phyloP scores from a whole-genome alignment of 306 rosid genomes.

The Sophora flavescens region DNA sequence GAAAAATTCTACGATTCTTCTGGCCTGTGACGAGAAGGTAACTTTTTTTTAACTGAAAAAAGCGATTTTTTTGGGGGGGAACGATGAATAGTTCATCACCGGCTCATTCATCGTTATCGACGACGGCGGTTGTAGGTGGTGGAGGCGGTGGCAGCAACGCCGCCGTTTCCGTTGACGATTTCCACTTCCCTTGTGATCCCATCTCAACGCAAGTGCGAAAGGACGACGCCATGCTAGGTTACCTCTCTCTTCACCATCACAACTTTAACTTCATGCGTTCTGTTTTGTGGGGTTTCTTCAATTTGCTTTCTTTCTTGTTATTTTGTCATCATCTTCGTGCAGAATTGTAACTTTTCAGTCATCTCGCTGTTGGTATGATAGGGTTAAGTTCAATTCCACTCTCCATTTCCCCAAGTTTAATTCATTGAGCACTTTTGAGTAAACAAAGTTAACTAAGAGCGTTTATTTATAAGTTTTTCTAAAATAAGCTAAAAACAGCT shows the following conservation, averaged over 20 bases:
- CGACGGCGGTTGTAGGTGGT: slow-evolving; percentile 73
- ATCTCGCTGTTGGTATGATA: no score
- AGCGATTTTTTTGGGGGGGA: not conserved
- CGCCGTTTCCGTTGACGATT: slow-evolving; percentile 67
- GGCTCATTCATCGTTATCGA: slow-evolving; percentile 80
- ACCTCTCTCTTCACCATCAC: slow-evolving; percentile 11
- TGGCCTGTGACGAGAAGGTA: no score
- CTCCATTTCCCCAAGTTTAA: no score
- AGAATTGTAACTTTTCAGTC: no score
- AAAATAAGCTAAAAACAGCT: no score
- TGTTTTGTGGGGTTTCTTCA: not conserved
- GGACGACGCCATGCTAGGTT: slow-evolving; percentile 84
- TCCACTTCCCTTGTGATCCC: slow-evolving; percentile 66
- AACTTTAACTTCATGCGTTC: not conserved
- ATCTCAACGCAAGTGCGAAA: slow-evolving; percentile 75
- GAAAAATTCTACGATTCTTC: no score
- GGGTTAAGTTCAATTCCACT: no score
- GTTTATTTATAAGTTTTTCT: no score
- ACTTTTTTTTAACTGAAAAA: not conserved
- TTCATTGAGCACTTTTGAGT: no score
- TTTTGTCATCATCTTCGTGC: no score
- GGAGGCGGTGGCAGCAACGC: slow-evolving; percentile 61
- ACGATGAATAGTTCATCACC: slow-evolving; percentile 81
- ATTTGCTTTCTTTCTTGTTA: not conserved
- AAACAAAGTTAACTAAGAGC: no score